These are phyloP conservation scores for Brassica incana DNA, from an alignment of 345 rosid genomes.

Conservation along the genomic window DNA sequence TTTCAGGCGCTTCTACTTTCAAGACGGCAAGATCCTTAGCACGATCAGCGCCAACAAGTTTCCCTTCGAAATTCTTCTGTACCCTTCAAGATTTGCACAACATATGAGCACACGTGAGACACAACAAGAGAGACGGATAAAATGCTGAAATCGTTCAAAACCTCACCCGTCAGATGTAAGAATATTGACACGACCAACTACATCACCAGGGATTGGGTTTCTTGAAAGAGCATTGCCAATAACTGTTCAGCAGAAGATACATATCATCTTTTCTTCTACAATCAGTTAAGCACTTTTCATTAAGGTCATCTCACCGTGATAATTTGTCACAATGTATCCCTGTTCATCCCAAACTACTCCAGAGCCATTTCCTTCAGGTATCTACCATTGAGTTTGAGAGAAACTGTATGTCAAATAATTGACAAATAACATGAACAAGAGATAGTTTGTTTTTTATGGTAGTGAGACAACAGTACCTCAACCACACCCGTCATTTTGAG, in stretches of 20 bases:
- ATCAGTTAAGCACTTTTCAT: background rate
- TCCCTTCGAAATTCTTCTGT: conserved; percentile 92
- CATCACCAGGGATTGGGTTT: conserved; percentile 75
- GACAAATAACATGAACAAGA: background rate
- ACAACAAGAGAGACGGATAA: background rate
- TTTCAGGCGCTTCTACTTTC: conserved; percentile 86
- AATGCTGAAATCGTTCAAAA: conserved; percentile 2
- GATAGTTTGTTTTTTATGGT: background rate
- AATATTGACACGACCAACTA: conserved; percentile 91
- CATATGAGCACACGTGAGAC: conserved; percentile 29
- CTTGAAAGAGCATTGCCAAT: conserved; percentile 90
- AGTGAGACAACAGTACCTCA: conserved; percentile 56
- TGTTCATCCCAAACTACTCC: conserved; percentile 91
- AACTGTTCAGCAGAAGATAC: conserved; percentile 41
- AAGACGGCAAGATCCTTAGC: conserved; percentile 92
- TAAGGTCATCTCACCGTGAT: conserved; percentile 67
- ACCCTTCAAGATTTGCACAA: conserved; percentile 51
- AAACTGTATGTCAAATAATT: background rate
- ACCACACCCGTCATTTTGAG: conserved; percentile 85
- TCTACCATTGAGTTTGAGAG: conserved; percentile 40
- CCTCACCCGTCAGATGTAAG: conserved; percentile 87
- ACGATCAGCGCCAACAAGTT: conserved; percentile 88
- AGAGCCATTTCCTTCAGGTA: conserved; percentile 99
- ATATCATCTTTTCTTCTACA: background rate
- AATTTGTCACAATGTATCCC: conserved; percentile 93